Evolutionary conservation across 148 eudicot species (phyloP).

Genomic region (Arbutus unedo): DNA sequence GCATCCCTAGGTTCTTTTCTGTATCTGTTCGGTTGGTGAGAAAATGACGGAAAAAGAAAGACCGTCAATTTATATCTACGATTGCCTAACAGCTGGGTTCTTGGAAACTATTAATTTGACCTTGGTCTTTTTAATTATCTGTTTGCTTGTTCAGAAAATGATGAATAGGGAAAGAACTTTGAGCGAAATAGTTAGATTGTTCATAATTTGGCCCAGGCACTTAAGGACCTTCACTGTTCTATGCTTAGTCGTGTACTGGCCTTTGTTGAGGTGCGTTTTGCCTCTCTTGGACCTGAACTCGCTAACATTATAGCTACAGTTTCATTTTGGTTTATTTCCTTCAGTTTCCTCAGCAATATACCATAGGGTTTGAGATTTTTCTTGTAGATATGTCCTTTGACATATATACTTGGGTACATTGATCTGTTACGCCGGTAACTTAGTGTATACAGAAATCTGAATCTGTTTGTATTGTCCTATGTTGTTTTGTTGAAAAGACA

Average conservation of each 20-base stretch:
- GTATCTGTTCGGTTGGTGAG: slow-evolving; percentile 16
- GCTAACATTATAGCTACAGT: not conserved
- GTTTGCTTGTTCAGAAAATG: slow-evolving; percentile 22
- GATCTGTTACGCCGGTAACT: not conserved
- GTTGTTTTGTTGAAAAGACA: slow-evolving; percentile 6
- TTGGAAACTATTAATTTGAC: not conserved
- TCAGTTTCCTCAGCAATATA: not conserved
- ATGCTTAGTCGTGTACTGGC: not conserved
- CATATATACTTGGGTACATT: not conserved
- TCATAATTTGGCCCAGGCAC: not conserved
- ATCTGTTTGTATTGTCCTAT: not conserved
- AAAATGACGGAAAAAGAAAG: slow-evolving; percentile 12
- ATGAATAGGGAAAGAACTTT: slow-evolving; percentile 1
- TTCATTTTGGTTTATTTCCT: not conserved
- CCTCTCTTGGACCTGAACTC: not conserved
- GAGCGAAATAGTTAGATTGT: not conserved
- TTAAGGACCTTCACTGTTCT: not conserved
- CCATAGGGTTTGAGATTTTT: not conserved
- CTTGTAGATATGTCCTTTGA: slow-evolving; percentile 1
- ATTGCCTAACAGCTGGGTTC: not conserved
- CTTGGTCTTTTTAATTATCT: not conserved
- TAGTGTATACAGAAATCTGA: not conserved
- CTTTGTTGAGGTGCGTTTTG: not conserved
- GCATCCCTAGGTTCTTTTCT: not conserved
- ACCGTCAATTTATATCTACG: not conserved